phyloP scores from a whole-genome alignment of 208 protist species.

The Trypanosoma rangeli region DNA sequence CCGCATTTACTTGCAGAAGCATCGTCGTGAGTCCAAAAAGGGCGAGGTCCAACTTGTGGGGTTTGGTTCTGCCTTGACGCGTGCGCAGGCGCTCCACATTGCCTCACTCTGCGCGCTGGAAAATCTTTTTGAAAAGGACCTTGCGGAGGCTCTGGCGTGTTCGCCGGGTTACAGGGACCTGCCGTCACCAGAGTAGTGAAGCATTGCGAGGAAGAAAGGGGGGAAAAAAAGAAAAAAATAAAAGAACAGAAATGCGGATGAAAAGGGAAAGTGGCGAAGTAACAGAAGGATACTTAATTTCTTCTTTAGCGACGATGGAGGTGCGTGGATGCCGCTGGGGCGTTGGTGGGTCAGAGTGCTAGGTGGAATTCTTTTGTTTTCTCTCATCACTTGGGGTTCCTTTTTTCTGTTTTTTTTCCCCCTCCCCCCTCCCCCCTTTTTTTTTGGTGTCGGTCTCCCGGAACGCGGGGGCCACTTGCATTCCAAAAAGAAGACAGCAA shows the following conservation, averaged over 20 bases:
- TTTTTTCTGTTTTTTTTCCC: not conserved
- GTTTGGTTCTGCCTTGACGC: slow-evolving; percentile 42
- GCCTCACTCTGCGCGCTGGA: slow-evolving; percentile 51
- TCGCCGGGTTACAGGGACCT: slow-evolving; percentile 25
- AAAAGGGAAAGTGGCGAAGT: not conserved
- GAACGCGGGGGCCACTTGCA: not conserved
- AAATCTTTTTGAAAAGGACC: slow-evolving; percentile 39
- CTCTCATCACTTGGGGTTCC: not conserved
- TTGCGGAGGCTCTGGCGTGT: slow-evolving; percentile 24
- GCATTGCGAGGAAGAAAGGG: slow-evolving; percentile 1
- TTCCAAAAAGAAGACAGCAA: not conserved
- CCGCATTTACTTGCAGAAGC: slow-evolving; percentile 70
- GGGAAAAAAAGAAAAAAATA: slow-evolving; percentile 1
- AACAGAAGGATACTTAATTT: slow-evolving; percentile 2
- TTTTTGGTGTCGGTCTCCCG: not conserved
- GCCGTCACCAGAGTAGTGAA: slow-evolving; percentile 25
- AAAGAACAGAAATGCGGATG: not conserved
- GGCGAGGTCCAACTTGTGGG: slow-evolving; percentile 76
- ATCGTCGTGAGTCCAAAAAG: slow-evolving; percentile 33
- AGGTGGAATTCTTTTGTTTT: not conserved
- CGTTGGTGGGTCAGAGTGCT: not conserved
- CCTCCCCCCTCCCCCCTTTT: not conserved
- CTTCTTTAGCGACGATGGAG: not conserved
- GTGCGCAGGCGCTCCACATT: slow-evolving; percentile 52
- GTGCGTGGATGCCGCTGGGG: not conserved